Percentiles rank a stretch among this genome's conserved stretches.
phyloP scores from a whole-genome alignment of 2,329 filamentous ascomycete genomes.

The Cercospora sesami region DNA sequence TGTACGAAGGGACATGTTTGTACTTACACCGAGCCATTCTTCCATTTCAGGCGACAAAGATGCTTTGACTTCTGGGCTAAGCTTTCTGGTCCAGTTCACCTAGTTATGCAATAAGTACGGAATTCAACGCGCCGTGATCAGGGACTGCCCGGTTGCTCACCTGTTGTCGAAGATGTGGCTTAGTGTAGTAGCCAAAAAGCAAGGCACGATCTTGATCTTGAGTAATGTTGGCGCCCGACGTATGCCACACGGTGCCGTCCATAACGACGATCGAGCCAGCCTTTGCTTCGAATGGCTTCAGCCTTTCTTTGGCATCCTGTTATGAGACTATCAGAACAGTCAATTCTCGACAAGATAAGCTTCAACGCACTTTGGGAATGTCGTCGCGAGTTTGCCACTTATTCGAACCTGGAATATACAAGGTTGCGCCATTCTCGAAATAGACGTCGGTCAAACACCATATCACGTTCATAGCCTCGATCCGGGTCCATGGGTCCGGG shows the following conservation, averaged over 20 bases:
- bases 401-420: neutral
- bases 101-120: constrained; percentile 12
- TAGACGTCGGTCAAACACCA: neutral
- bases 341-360: neutral
- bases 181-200: constrained; percentile 18
- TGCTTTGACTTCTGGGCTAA: constrained; percentile 12
- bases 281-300: constrained; percentile 19
- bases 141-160: neutral
- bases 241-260: constrained; percentile 24
- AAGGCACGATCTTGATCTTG: constrained; percentile 16
- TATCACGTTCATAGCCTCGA: neutral
- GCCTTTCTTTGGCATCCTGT: constrained; percentile 1
- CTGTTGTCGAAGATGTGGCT: neutral
- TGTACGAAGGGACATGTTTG: neutral
- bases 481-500: neutral
- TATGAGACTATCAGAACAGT: neutral
- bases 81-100: constrained; percentile 22
- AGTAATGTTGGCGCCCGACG: constrained; percentile 16
- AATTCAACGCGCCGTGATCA: neutral
- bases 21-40: neutral
- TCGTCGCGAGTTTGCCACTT: neutral
- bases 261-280: constrained; percentile 19
- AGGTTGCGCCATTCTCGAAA: neutral
- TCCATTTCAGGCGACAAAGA: constrained; percentile 17
- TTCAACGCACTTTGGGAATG: neutral